phyloP scores from a whole-genome alignment of 768 basidiomycete genomes.

The Cantharellus cinnabarinus region DNA sequence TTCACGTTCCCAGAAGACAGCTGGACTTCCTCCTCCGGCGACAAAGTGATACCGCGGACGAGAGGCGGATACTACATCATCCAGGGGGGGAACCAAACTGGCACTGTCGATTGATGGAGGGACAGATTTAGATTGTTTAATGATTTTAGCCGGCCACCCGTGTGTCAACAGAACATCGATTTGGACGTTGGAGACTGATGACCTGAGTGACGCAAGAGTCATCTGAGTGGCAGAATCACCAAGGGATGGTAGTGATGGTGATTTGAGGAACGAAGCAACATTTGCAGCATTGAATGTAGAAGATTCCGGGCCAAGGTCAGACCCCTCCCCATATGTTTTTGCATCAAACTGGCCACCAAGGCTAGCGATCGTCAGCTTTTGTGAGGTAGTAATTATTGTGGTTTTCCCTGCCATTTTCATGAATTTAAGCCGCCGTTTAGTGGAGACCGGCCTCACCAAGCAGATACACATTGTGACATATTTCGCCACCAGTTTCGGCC shows the following conservation, averaged over 20 bases:
- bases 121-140: slow-evolving; percentile 36
- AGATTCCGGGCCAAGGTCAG: slow-evolving; percentile 5
- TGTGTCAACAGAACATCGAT: slow-evolving; percentile 71
- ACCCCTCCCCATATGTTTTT: slow-evolving; percentile 15
- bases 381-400: slow-evolving; percentile 53
- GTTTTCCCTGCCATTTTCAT: slow-evolving; percentile 42
- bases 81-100: slow-evolving; percentile 33
- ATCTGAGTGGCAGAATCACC: background rate
- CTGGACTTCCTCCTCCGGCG: slow-evolving; percentile 36
- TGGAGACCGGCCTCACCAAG: slow-evolving; percentile 35
- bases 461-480: slow-evolving; percentile 67
- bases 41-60: slow-evolving; percentile 84
- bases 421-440: background rate
- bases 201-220: slow-evolving; percentile 48
- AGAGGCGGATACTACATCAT: slow-evolving; percentile 39
- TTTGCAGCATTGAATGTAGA: slow-evolving; percentile 3
- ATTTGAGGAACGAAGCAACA: slow-evolving; percentile 10
- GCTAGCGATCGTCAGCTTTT: slow-evolving; percentile 55
- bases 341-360: slow-evolving; percentile 58
- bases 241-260: slow-evolving; percentile 4
- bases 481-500: slow-evolving; percentile 51
- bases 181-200: slow-evolving; percentile 38
- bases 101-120: slow-evolving; percentile 28
- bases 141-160: slow-evolving; percentile 49
- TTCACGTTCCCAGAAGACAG: slow-evolving; percentile 88